A percentile compares a stretch with the other conserved stretches of the same genome.
Evolutionary conservation across 257 asterid genomes (phyloP).

Genomic region (Forsythia viridissima): DNA sequence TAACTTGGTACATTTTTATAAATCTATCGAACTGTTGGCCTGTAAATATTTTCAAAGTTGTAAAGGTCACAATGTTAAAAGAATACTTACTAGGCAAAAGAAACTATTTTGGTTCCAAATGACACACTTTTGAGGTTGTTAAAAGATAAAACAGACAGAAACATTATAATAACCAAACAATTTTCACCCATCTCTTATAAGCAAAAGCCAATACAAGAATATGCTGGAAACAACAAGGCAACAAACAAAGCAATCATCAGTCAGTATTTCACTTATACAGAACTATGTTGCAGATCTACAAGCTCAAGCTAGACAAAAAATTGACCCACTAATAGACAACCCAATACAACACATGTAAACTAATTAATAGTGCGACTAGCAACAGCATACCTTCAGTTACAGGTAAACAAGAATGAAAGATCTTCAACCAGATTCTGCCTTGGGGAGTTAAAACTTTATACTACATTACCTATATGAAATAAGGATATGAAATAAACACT

Average conservation of each 20-base stretch:
- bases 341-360: constrained; percentile 31
- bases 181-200: too few relatives aligned
- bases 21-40: not conserved
- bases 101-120: too few relatives aligned
- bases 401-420: constrained; percentile 28
- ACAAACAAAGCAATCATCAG: constrained; percentile 27
- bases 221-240: constrained; percentile 20
- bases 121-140: too few relatives aligned
- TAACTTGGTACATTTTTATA: constrained; percentile 8
- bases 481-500: constrained; percentile 26
- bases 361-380: constrained; percentile 23
- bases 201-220: constrained; percentile 35
- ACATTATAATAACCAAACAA: too few relatives aligned
- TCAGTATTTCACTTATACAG: constrained; percentile 20
- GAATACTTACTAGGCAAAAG: too few relatives aligned
- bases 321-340: constrained; percentile 32
- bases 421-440: constrained; percentile 9
- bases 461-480: constrained; percentile 32
- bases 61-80: too few relatives aligned
- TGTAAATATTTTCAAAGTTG: not conserved
- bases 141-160: too few relatives aligned
- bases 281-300: constrained; percentile 31
- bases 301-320: constrained; percentile 23
- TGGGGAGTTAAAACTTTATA: not conserved
- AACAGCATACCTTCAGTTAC: constrained; percentile 44